Evolutionary conservation across 2,329 filamentous ascomycete species (phyloP), one percentile per base, ranked within the genome.

Genomic region (Trichophyton rubrum): DNA sequence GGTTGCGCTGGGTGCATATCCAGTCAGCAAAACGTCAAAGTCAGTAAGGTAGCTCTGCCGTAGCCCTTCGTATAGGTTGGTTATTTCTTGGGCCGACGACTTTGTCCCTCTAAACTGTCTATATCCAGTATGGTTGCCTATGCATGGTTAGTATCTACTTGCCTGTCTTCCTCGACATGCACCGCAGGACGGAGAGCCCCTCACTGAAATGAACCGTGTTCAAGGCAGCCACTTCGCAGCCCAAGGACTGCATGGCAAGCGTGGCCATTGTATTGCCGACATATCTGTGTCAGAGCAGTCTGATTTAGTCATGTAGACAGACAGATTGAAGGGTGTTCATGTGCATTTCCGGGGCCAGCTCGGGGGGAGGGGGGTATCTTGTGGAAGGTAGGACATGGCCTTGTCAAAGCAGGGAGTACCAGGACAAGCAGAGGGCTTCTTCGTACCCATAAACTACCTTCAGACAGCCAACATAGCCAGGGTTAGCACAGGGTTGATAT

Each of bases 191-290:
- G 20, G 17, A 30, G 43, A 41, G 49, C 24, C 30, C 76, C 86
- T 73, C 78, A 96, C 92, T 97, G 78, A 96, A 99, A 69, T 99
- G 88, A 5, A 99, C 93, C 0, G 93, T 99, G 72, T 99, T 96
- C 68, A 99, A 81, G 1, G 90, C 89, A 7, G 90, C 88, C 5
- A 96, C 92, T 69, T 99, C 92, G 70, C 90, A 96, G 56, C 93
- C 93, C 58, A 99, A 77, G 0, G 88, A 87, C 74, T 99, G 92
- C 81, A 99, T 87, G 66, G 91, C 89, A 70, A 96, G 95, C 1
- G 90, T 90, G 47, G 91, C 91, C 80, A 99, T 96, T 69, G 92
- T 96, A 73, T 99, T 99, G 58, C 93, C 93, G 66, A 99, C 93
- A 81, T 96, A 92, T 72, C 93, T 96, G 72, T 17, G 4, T n/a